Evolutionary conservation across 495 filamentous ascomycete genomes (phyloP), one percentile per base, ranked within the genome.

Genomic region (Aspergillus kassunensis): DNA sequence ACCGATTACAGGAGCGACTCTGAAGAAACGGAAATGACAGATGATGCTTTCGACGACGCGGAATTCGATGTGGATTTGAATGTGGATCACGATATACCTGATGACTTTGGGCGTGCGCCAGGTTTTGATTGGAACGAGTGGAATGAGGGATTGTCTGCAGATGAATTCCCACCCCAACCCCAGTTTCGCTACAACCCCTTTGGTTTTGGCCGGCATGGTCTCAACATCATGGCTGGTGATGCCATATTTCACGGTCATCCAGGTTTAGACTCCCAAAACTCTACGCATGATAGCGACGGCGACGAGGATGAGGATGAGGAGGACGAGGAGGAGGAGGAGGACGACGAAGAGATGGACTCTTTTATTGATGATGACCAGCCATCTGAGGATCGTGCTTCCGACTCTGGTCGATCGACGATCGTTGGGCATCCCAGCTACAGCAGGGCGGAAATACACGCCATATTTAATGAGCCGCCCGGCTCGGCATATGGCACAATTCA

Each of bases 301-400:
- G 37, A 50, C 10, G 49, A 49, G 0, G 55, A 58, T 13, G 57
- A 66, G 18, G 62, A 61, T 18, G 63, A 63, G 41, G 57, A 63
- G 4, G 23, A 61, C 19, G 63, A 63, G 44, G 57, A 63, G 3
- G 23, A 64, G 20, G 66, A 72, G 11, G 68, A 73, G 3, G 64
- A 67, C 4, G 62, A 67, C 35, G 63, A 66, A 24, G 71, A 75
- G 16, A 59, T 64, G 53, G 67, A 73, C 39, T 68, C 64, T 9
- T 74, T 76, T 33, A 69, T 76, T 36, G 70, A 72, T 35, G 65
- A 75, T 23, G 69, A 68, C 31, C 54, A 68, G 24, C 41, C 27
- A 1, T 24, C 19, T 8, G 58, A 58, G 12, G 54, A 63, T 33
- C 56, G 59, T 42, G 58, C 49, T 21, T 62, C 64, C 3, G 59